Evolutionary conservation across 2,329 filamentous ascomycete genomes (phyloP).

Genomic region (Colletotrichum gloeosporioides): DNA sequence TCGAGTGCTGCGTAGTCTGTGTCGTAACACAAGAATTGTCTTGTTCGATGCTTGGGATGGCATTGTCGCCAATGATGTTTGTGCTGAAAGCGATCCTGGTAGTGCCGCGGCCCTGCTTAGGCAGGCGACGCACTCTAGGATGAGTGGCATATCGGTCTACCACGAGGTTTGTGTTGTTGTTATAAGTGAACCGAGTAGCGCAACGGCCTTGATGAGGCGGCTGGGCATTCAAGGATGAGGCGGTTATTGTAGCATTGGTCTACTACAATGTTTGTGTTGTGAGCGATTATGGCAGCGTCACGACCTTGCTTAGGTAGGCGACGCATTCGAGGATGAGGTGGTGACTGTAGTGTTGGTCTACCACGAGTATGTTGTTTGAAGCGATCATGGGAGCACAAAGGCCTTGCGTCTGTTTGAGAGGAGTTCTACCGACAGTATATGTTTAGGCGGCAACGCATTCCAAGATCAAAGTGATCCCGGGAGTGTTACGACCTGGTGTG

Average conservation of each 20-base stretch:
- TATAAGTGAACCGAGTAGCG: neutral
- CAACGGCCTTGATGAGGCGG: no score
- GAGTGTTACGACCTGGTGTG: neutral
- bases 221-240: no score
- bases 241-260: no score
- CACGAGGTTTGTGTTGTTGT: neutral
- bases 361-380: neutral
- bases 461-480: neutral
- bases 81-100: neutral
- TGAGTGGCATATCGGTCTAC: neutral
- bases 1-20: neutral
- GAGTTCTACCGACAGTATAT: neutral
- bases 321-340: no score
- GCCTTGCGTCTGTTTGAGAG: neutral
- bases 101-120: neutral
- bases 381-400: neutral
- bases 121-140: neutral
- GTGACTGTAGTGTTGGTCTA: neutral
- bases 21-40: neutral
- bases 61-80: neutral
- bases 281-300: neutral
- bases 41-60: neutral
- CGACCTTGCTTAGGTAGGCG: no score
- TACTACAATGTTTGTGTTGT: neutral
- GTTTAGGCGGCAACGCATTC: neutral